Evolutionary conservation across 441 rosid genomes (phyloP), one percentile per base, ranked within the genome.

Genomic region (Arabidopsis lyrata): DNA sequence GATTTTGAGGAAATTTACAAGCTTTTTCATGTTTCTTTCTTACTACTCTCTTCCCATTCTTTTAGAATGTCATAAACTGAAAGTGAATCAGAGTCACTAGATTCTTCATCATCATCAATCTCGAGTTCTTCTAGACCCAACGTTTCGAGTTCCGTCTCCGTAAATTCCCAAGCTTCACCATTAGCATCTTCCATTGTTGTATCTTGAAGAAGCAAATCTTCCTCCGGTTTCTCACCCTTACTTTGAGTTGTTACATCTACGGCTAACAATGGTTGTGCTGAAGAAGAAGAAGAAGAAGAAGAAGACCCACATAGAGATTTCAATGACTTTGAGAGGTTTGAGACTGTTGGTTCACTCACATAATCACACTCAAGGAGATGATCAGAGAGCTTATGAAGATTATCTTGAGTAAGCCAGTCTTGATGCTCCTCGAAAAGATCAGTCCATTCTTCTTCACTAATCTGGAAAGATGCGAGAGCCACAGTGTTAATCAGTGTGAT

Each of bases 381-480:
- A 56, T 80, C 81, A 68, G 81, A 77, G 52, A 92, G 81, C 71
- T 77, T 82, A 63, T 58, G 77, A 64, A 89, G 72, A 80, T 78
- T 76, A 36, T 78, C 88, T 49, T 9, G 72, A 54, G 67, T 58
- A 18, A 89, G 55, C 82, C 79, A 79, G 67, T 79, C 82, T 59
- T 50, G 66, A 69, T 87, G 81, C 69, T 84, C 75, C 73, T 72
- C 47, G 16, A 90, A 88, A 76, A 85, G 70, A 36, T 83, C 83
- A 1, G 44, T 84, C 97, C 99, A 90, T 81, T 87, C 89, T 79
- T 72, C 82, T 84, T 90, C 93, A 48, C 86, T 82, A 55, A 94
- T 81, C 79, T 85, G 94, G 76, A 86, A 92, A 47, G 97, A 87
- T 20, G 93, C 93, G 64, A 82, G 81, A 67, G 90, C 93, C 83